phyloP scores from a whole-genome alignment of 192 early-diverging fungal genomes.

The Backusella tarrabulga region DNA sequence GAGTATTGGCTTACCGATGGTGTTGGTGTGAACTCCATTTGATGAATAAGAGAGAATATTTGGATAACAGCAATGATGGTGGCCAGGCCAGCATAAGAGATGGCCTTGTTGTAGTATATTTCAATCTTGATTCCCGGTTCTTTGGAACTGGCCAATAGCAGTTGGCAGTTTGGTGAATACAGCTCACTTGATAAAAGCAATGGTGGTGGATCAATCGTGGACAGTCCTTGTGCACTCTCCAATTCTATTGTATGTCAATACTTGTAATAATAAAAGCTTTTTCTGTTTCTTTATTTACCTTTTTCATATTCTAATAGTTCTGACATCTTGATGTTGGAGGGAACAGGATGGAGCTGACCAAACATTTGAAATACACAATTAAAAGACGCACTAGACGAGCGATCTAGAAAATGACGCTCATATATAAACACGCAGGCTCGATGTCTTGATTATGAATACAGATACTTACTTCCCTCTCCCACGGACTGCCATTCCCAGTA shows the following conservation, averaged over 20 bases:
- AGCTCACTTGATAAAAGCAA: slow-evolving; percentile 39
- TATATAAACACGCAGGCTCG: no score
- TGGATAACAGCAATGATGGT: slow-evolving; percentile 34
- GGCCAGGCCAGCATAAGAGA: slow-evolving; percentile 48
- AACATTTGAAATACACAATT: slow-evolving; percentile 45
- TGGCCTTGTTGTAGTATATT: slow-evolving; percentile 50
- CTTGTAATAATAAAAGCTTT: no score
- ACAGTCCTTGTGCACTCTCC: slow-evolving; percentile 50
- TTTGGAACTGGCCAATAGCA: slow-evolving; percentile 32
- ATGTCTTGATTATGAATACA: not conserved
- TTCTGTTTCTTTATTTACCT: slow-evolving; percentile 18
- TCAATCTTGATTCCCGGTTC: slow-evolving; percentile 48
- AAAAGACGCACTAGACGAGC: not conserved
- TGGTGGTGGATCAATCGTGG: slow-evolving; percentile 41
- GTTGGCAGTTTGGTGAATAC: slow-evolving; percentile 48
- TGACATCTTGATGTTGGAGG: slow-evolving; percentile 32
- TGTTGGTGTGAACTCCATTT: slow-evolving; percentile 65
- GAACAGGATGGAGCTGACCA: slow-evolving; percentile 47
- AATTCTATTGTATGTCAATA: slow-evolving; percentile 31
- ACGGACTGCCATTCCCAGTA: slow-evolving; percentile 6
- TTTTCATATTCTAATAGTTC: slow-evolving; percentile 47
- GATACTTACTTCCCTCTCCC: slow-evolving; percentile 30
- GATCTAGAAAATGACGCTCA: not conserved
- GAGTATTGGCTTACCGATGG: slow-evolving; percentile 49
- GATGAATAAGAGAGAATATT: slow-evolving; percentile 53